Base-by-base conservation (phyloP, 169 alveolate species). In the Cystoisospora suis region DNA sequence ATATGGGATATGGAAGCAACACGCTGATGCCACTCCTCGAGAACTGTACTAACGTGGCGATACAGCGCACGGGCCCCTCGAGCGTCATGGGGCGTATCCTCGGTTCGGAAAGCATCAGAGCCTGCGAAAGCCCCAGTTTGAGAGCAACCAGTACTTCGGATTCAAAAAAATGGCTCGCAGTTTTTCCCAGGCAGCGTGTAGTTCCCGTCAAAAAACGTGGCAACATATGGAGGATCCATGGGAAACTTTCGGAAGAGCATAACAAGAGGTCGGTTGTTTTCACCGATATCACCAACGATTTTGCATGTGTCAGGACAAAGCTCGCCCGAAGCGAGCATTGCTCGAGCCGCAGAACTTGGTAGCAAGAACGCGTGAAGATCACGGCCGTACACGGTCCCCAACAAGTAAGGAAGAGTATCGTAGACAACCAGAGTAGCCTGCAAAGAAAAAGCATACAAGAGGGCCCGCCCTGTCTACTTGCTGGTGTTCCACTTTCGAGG, bases 131-230 rank as follows among this genome's bases (percentile, higher is more conserved):
- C n/a, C n/a, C n/a, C n/a, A n/a, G n/a, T n/a, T n/a, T n/a, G n/a
- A n/a, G n/a, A n/a, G n/a, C n/a, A n/a, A n/a, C n/a, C n/a, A n/a
- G n/a, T n/a, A n/a, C n/a, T n/a, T n/a, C n/a, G n/a, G n/a, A n/a
- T n/a, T n/a, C 45, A 15, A 38, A 72, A n/a, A n/a, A 72, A 3
- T 36, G 38, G 58, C 32, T 72, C 59, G 83, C 83, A 72, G 34
- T 72, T 38, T 4, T 36, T 32, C 7, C 34, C 32, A 9, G 58
- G 6, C 2, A 15, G 56, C 7, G 23, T 72, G 83, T 72, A 72
- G 7, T 47, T 72, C 83, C 44, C 83, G 58, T 72, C 83, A n/a
- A 72, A 38, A 38, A 38, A 72, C 5, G 58, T 72, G 83, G 4
- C 44, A 36, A 72, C 83, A 17, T 72, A 72, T 9, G 83, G 83